phyloP scores from a whole-genome alignment of 257 asterid species.

The Gentiana macrophylla region DNA sequence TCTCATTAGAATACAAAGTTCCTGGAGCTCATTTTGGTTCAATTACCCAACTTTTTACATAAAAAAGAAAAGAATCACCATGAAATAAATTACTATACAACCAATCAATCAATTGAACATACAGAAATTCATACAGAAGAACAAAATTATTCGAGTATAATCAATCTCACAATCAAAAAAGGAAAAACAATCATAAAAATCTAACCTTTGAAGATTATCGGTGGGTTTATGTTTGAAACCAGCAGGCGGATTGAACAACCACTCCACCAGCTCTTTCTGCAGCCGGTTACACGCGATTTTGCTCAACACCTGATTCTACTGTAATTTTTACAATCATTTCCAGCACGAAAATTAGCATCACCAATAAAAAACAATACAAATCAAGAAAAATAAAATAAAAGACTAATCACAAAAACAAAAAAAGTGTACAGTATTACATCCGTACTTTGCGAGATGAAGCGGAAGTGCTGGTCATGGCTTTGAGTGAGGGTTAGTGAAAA shows the following conservation, averaged over 20 bases:
- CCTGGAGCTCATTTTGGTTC: conserved; percentile 41
- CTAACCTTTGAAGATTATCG: conserved; percentile 87
- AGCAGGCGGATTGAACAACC: conserved; percentile 94
- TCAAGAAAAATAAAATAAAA: not conserved
- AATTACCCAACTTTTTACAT: conserved; percentile 32
- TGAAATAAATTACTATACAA: not conserved
- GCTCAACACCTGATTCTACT: conserved; percentile 55
- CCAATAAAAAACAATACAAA: not conserved
- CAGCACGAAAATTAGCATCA: not conserved
- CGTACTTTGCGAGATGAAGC: conserved; percentile 30
- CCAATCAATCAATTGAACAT: not conserved
- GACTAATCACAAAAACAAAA: no score
- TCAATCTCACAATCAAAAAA: no score
- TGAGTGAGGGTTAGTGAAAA: not conserved
- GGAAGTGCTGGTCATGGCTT: conserved; percentile 34
- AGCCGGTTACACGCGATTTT: conserved; percentile 94
- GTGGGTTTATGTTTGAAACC: conserved; percentile 88
- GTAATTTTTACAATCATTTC: not conserved
- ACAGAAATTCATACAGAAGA: not conserved
- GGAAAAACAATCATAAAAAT: not conserved
- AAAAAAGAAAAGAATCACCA: not conserved
- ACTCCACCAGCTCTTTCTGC: conserved; percentile 92
- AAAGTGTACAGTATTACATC: no score
- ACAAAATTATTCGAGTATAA: not conserved
- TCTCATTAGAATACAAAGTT: conserved; percentile 32